phyloP scores from a whole-genome alignment of 352 stramenopile species.

The Halophytophthora polymorphica region DNA sequence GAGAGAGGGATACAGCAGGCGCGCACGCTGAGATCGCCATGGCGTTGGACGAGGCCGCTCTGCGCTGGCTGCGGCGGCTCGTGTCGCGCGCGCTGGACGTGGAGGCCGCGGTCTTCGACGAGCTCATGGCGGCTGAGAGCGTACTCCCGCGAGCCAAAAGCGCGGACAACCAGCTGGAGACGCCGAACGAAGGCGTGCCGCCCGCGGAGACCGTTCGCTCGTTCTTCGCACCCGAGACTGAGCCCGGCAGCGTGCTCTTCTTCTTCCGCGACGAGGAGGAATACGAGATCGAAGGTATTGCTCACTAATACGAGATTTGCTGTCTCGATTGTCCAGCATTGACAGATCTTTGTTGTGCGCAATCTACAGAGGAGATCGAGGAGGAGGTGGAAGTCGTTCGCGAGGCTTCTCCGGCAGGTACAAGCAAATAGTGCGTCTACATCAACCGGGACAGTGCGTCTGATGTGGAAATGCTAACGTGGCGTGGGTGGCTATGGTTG shows the following conservation, averaged over 20 bases:
- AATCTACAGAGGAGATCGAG: constrained; percentile 59
- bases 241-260: constrained; percentile 72
- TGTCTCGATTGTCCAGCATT: background rate
- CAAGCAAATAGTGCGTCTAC: background rate
- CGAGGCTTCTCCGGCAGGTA: constrained; percentile 20
- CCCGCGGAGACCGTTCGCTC: constrained; percentile 37
- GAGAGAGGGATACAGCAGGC: too few relatives aligned
- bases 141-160: constrained; percentile 24
- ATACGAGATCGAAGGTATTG: constrained; percentile 57
- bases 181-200: constrained; percentile 15
- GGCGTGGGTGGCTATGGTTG: background rate
- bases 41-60: constrained; percentile 48
- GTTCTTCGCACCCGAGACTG: constrained; percentile 58
- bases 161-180: constrained; percentile 33
- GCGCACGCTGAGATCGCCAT: constrained; percentile 1
- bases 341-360: background rate
- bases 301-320: background rate
- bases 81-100: constrained; percentile 60
- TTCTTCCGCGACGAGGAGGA: constrained; percentile 70
- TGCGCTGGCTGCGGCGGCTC: constrained; percentile 62
- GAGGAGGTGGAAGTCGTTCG: constrained; percentile 68
- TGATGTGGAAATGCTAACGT: background rate
- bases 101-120: constrained; percentile 50
- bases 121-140: constrained; percentile 36
- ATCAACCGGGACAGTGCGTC: background rate